Conservation (phyloP, 768 basidiomycete species). For the Boletellus ananiceps region DNA sequence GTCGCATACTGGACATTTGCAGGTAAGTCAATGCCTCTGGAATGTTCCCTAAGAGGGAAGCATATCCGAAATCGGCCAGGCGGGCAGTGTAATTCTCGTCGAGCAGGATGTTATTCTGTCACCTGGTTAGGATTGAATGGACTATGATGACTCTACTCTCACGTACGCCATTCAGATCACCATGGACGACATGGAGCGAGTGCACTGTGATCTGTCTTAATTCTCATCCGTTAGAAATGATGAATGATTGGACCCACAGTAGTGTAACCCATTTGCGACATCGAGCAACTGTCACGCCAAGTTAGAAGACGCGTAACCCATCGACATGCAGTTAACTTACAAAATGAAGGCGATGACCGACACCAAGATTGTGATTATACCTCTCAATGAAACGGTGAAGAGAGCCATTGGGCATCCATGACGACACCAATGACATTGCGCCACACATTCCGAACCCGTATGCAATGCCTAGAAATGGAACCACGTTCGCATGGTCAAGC, state of each 20-base stretch:
- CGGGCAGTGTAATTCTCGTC: background rate
- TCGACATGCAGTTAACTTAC: no score
- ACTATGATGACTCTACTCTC: no score
- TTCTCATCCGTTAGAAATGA: no score
- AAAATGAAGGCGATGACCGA: background rate
- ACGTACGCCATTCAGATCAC: no score
- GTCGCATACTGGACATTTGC: background rate
- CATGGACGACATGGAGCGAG: background rate
- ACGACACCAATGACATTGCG: background rate
- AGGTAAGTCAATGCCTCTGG: background rate
- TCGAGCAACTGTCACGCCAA: background rate
- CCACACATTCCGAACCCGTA: background rate
- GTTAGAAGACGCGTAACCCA: no score
- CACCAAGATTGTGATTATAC: no score
- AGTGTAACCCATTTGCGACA: background rate
- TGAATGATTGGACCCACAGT: background rate
- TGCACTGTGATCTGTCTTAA: background rate
- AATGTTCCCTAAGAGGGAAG: background rate
- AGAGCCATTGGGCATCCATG: no score
- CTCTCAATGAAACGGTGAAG: no score
- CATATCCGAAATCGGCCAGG: background rate
- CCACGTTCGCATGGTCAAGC: background rate
- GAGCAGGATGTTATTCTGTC: background rate
- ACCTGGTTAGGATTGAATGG: no score
- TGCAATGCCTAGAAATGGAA: conserved; percentile 1